phyloP scores from a whole-genome alignment of 2,329 filamentous ascomycete genomes.

The Ceratocystis ficicola region DNA sequence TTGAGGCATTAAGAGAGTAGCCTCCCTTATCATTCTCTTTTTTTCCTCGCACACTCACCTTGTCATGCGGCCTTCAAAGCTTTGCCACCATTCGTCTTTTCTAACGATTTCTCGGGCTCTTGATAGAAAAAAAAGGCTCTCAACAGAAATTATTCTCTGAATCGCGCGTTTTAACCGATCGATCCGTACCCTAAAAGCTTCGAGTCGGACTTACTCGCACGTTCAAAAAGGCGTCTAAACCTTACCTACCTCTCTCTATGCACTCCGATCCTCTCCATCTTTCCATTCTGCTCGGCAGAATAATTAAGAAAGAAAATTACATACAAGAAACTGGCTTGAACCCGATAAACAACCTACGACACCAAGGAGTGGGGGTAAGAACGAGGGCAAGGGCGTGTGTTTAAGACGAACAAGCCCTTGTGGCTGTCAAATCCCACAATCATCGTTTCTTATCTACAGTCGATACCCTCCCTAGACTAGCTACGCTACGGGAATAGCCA shows the following conservation, averaged over 20 bases:
- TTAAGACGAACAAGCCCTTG: neutral
- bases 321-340: neutral
- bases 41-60: neutral
- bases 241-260: neutral
- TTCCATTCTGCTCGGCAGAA: neutral
- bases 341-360: neutral
- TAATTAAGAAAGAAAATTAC: neutral
- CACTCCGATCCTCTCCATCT: no score
- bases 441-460: conserved; percentile 12
- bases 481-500: neutral
- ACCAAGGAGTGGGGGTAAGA: neutral
- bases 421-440: conserved; percentile 2
- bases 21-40: neutral
- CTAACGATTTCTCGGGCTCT: neutral
- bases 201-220: neutral
- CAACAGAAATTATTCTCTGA: neutral
- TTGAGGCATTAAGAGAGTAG: neutral
- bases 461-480: neutral
- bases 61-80: neutral
- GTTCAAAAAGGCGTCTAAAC: neutral
- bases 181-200: neutral
- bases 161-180: neutral
- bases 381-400: neutral
- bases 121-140: neutral
- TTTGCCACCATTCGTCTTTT: neutral